Conservation (phyloP, 2,329 filamentous ascomycete species). For the Paecilomyces niveus region DNA sequence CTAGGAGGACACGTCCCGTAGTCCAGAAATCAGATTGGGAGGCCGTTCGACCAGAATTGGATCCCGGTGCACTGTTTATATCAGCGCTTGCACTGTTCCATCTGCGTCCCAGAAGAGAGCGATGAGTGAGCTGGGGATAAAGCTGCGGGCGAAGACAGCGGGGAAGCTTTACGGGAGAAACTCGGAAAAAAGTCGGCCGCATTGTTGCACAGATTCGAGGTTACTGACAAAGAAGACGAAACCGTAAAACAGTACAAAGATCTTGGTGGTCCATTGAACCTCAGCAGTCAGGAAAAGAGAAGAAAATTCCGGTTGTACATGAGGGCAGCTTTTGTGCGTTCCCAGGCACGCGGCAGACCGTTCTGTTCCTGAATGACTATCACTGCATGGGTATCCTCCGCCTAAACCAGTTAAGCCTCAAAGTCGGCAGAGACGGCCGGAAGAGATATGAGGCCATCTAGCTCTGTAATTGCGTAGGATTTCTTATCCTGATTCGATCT, state of each 20-base stretch:
- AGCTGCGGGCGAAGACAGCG: constrained; percentile 16
- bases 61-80: constrained; percentile 3
- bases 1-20: constrained; percentile 40
- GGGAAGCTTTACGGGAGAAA: constrained; percentile 18
- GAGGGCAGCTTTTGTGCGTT: not conserved
- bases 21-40: constrained; percentile 33
- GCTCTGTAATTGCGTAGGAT: not conserved
- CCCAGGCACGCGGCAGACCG: not conserved
- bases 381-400: not conserved
- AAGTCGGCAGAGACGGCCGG: not conserved
- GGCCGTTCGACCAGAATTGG: not conserved
- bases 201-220: constrained; percentile 9
- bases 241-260: not conserved
- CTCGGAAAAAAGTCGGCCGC: constrained; percentile 17
- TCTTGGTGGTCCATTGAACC: not conserved
- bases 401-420: not conserved
- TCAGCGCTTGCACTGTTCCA: constrained; percentile 5
- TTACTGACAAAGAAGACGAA: not conserved
- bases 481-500: not conserved
- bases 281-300: not conserved
- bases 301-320: not conserved
- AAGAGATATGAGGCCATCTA: not conserved
- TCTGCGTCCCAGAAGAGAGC: not conserved
- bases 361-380: not conserved
- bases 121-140: not conserved